phyloP scores from a whole-genome alignment of 2,329 filamentous ascomycete genomes.

The Curvularia sp. region DNA sequence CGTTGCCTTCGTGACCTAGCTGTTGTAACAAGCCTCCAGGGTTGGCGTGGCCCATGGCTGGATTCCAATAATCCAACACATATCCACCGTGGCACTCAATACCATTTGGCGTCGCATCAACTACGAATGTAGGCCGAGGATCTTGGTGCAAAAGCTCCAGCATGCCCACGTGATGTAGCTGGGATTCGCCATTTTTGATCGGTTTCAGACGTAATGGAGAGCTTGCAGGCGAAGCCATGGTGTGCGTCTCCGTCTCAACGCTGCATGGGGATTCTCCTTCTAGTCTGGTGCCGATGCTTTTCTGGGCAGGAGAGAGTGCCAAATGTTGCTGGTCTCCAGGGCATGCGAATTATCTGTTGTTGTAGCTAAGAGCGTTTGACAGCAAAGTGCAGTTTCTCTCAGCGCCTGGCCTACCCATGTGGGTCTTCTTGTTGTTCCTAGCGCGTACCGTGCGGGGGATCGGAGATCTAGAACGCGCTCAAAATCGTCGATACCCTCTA shows the following conservation, averaged over 20 bases:
- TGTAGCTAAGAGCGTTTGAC: neutral
- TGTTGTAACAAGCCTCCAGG: constrained; percentile 16
- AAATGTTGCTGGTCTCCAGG: constrained; percentile 4
- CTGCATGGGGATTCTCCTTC: constrained; percentile 7
- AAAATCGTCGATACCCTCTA: neutral
- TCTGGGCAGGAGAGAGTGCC: neutral
- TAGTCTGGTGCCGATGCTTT: constrained; percentile 7
- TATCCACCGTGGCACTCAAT: neutral
- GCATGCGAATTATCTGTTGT: constrained; percentile 3
- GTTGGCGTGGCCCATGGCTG: constrained; percentile 26
- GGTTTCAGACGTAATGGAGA: constrained; percentile 8
- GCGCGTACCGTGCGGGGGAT: constrained; percentile 3
- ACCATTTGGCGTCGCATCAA: constrained; percentile 16
- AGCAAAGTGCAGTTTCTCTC: constrained; percentile 9
- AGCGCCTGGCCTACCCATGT: constrained; percentile 8
- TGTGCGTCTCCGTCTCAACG: neutral
- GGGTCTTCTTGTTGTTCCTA: constrained; percentile 10
- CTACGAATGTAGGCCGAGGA: constrained; percentile 28
- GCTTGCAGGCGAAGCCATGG: constrained; percentile 7
- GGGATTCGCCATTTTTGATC: constrained; percentile 11
- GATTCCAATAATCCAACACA: constrained; percentile 29
- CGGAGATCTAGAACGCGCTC: neutral
- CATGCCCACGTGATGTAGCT: constrained; percentile 25
- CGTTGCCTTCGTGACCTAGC: constrained; percentile 12
- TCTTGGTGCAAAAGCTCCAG: constrained; percentile 32